Conservation (phyloP, 2,329 filamentous ascomycete species). For the Botrytis paeoniae region DNA sequence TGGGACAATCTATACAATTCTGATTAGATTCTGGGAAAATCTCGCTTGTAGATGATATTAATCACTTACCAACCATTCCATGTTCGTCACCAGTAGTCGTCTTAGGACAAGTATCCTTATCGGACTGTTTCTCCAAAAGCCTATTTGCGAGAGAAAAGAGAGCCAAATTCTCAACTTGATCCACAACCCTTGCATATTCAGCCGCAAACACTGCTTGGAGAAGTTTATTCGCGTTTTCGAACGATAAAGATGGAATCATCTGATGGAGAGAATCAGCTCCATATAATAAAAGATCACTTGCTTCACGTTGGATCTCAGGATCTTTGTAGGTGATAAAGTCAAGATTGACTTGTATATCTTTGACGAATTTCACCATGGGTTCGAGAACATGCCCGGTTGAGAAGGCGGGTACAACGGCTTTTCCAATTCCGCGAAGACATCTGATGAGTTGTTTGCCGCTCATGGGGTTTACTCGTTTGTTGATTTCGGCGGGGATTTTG, state of each 20-base stretch:
- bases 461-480: background rate
- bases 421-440: background rate
- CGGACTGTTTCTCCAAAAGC: background rate
- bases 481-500: background rate
- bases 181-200: background rate
- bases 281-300: background rate
- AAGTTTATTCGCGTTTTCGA: background rate
- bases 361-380: background rate
- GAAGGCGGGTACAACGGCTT: background rate
- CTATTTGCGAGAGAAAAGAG: background rate
- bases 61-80: background rate
- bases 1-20: background rate
- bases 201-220: background rate
- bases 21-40: too few relatives aligned
- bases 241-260: background rate
- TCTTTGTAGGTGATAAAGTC: background rate
- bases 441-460: background rate
- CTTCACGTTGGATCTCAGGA: background rate
- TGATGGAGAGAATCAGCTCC: background rate
- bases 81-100: background rate
- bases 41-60: background rate
- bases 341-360: background rate
- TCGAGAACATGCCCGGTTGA: background rate
- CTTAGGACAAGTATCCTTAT: background rate
- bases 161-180: background rate